Evolutionary conservation across 495 filamentous ascomycete genomes (phyloP).

Genomic region (Pyrenopolyporus hunteri): DNA sequence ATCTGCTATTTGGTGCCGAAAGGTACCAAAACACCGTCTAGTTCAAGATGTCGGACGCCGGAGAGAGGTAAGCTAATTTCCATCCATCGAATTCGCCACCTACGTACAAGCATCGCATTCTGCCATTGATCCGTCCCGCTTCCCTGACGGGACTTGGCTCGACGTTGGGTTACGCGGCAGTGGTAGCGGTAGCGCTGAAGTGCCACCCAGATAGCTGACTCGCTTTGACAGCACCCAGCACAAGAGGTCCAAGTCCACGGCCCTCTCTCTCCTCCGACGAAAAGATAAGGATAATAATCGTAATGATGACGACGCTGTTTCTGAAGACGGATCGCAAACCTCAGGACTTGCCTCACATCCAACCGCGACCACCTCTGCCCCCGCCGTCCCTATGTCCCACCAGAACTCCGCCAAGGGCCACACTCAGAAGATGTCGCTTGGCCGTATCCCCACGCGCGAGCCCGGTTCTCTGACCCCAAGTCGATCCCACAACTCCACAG

Average conservation of each 20-base stretch:
- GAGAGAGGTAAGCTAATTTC: slow-evolving; percentile 48
- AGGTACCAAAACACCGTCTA: slow-evolving; percentile 3
- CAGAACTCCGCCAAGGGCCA: slow-evolving; percentile 47
- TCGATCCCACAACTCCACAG: slow-evolving; percentile 38
- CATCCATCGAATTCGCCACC: background rate
- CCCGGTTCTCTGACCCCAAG: slow-evolving; percentile 31
- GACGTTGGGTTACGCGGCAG: too few species aligned
- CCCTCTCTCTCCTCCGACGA: slow-evolving; percentile 56
- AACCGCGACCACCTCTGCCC: slow-evolving; percentile 38
- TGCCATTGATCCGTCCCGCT: too few species aligned
- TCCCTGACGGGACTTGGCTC: too few species aligned
- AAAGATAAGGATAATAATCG: slow-evolving; percentile 37
- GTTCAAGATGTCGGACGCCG: slow-evolving; percentile 50
- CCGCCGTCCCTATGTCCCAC: slow-evolving; percentile 45
- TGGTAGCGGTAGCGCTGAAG: too few species aligned
- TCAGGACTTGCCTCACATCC: slow-evolving; percentile 45
- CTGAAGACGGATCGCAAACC: slow-evolving; percentile 47
- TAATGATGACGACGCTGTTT: slow-evolving; percentile 52
- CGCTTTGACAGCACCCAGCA: slow-evolving; percentile 46
- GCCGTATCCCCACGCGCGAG: slow-evolving; percentile 46
- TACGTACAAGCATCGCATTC: slow-evolving; percentile 1
- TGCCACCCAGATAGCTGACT: slow-evolving; percentile 23
- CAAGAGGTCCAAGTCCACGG: slow-evolving; percentile 59
- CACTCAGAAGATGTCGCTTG: slow-evolving; percentile 51
- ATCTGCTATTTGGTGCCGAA: slow-evolving; percentile 13